These are phyloP conservation scores for Ceratocystis harringtonii DNA, from an alignment of 2,329 filamentous ascomycete species.

Conservation along the genomic window DNA sequence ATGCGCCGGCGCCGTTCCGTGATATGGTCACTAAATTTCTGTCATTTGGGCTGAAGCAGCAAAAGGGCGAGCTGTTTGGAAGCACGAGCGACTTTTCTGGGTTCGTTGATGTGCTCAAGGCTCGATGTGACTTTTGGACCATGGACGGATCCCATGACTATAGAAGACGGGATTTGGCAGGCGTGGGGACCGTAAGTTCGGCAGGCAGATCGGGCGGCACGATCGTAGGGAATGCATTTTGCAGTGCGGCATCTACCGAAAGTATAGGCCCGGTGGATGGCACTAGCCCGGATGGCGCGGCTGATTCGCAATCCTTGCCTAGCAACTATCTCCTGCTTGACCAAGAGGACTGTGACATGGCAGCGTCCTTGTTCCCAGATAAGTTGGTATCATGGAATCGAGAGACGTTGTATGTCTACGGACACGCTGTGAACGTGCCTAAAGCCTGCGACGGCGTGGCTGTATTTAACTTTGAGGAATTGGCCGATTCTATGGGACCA, in stretches of 20 bases:
- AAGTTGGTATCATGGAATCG: constrained; percentile 28
- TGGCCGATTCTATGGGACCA: constrained; percentile 56
- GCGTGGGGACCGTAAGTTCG: neutral
- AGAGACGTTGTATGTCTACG: constrained; percentile 41
- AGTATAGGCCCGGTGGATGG: neutral
- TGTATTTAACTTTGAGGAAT: constrained; percentile 51
- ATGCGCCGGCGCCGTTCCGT: constrained; percentile 39
- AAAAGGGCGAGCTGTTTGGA: constrained; percentile 38
- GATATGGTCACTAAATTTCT: constrained; percentile 35
- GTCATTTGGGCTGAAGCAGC: constrained; percentile 22
- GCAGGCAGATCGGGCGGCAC: neutral
- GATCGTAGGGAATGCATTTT: neutral
- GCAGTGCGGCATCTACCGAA: neutral
- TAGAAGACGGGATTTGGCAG: constrained; percentile 5
- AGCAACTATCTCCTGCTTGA: constrained; percentile 7
- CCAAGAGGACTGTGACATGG: neutral
- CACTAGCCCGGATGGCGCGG: neutral
- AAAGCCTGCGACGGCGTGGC: constrained; percentile 42
- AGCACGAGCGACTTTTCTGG: constrained; percentile 57
- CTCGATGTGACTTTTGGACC: constrained; percentile 69
- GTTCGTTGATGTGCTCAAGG: constrained; percentile 62
- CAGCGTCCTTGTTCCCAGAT: neutral
- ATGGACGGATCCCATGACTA: constrained; percentile 57
- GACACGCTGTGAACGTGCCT: constrained; percentile 45
- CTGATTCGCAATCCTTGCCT: neutral